These are phyloP conservation scores for Gaeumannomyces sp. DNA, from an alignment of 2,329 filamentous ascomycete genomes.

Conservation along the genomic window DNA sequence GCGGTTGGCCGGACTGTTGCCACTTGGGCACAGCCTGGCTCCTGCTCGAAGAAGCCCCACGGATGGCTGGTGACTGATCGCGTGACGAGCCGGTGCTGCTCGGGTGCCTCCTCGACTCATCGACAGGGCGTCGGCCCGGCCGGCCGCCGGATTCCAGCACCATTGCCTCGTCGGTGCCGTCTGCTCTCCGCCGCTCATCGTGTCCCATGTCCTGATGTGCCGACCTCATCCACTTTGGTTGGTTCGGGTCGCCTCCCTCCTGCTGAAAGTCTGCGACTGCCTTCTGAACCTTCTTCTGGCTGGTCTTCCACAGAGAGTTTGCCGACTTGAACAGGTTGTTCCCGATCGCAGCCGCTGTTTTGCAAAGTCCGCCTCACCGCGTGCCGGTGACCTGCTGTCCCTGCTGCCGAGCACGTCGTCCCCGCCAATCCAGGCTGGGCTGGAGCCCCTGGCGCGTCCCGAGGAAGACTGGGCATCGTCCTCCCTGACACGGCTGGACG, in stretches of 20 bases:
- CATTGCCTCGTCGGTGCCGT: constrained; percentile 66
- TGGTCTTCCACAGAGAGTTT: constrained; percentile 89
- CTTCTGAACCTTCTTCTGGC: constrained; percentile 87
- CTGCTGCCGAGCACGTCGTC: constrained; percentile 42
- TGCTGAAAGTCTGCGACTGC: constrained; percentile 82
- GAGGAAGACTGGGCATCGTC: constrained; percentile 15
- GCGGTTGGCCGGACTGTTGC: constrained; percentile 46
- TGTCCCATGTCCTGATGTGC: constrained; percentile 40
- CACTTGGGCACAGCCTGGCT: constrained; percentile 48
- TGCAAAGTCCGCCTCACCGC: constrained; percentile 64
- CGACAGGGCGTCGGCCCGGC: constrained; percentile 35
- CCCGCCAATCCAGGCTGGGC: constrained; percentile 59
- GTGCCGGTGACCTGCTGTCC: constrained; percentile 50
- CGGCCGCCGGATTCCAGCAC: constrained; percentile 66
- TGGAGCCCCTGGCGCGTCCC: constrained; percentile 30
- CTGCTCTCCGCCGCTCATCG: constrained; percentile 12
- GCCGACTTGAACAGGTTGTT: constrained; percentile 86
- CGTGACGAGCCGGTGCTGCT: constrained; percentile 28
- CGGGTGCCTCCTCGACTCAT: constrained; percentile 23
- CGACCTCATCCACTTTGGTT: constrained; percentile 95
- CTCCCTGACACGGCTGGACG: constrained; percentile 22
- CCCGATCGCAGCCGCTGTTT: constrained; percentile 75
- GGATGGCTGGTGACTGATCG: constrained; percentile 44
- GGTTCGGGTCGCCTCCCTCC: constrained; percentile 64
- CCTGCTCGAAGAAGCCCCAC: constrained; percentile 34